Evolutionary conservation across 192 early-diverging fungal species (phyloP), one percentile per base, ranked within the genome.

Genomic region (Physocladia obscura): DNA sequence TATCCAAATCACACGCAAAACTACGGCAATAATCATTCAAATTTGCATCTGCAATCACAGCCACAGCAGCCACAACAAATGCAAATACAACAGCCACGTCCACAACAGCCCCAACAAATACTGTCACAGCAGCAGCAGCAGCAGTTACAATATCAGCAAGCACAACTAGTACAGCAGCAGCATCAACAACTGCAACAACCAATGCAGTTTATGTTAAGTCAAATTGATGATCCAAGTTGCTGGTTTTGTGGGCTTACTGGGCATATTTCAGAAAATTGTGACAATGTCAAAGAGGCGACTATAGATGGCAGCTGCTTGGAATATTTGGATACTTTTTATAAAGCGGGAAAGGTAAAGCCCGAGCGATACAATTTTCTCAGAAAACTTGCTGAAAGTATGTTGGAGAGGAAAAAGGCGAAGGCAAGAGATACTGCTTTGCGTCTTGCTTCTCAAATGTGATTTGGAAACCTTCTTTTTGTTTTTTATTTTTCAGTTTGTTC

Each of bases 171-270:
- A 30, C 54, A 55, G 54, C 54, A 55, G 54, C 54, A 55, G 24
- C 54, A 55, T n/a, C 49, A 56, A 21, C 49, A 67, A 31, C 49
- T 56, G 15, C 64, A 51, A n/a, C 64, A 31, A 67, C 48, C 1
- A 1, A 15, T 8, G 1, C 63, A 67, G 29, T 5, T 17, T 1
- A 19, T 27, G 34, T 34, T n/a, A 19, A n/a, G 19, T 27, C 58
- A 22, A 13, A n/a, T 39, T 39, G 15, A 39, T 15, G 8, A 17
- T 26, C 30, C 19, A 19, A 17, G n/a, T 26, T 68, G 65, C 50
- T 68, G 65, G 65, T 68, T 68, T 29, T 68, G 65, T 24, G 65
- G 65, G 22, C 8, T 8, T 8, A 27, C 11, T 8, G 65, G 51
- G 6, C 65, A 68, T 44, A 26, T 31, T 35, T 27, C 65, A 22